These are phyloP conservation scores for Pharus latifolius DNA, from an alignment of 176 grass and related monocot species.

Conservation along the genomic window DNA sequence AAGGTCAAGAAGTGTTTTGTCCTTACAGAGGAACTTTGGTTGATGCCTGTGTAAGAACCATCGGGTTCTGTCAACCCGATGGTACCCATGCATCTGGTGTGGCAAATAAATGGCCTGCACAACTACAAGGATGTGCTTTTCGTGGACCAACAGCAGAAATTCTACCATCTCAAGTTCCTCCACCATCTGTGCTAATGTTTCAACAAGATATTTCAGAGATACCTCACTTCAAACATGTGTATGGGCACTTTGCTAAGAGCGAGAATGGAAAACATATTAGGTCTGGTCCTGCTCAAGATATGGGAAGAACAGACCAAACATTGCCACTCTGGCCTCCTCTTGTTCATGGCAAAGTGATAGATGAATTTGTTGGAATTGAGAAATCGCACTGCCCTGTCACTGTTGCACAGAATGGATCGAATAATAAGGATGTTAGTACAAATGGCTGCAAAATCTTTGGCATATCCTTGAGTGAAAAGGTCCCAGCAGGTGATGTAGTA, in stretches of 20 bases:
- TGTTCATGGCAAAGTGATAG: constrained; percentile 16
- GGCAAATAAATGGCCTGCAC: constrained; percentile 33
- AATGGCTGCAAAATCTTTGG: constrained; percentile 66
- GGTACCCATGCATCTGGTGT: constrained; percentile 9
- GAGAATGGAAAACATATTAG: constrained; percentile 14
- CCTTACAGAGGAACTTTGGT: constrained; percentile 28
- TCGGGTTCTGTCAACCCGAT: constrained; percentile 24
- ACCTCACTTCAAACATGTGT: constrained; percentile 4
- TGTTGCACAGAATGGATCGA: constrained; percentile 18
- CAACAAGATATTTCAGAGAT: constrained; percentile 18
- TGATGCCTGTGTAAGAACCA: constrained; percentile 25
- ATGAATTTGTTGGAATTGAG: constrained; percentile 8
- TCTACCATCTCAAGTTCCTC: constrained; percentile 32
- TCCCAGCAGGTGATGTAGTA: constrained; percentile 20
- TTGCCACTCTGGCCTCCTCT: constrained; percentile 34
- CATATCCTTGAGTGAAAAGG: constrained; percentile 46
- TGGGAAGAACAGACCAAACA: constrained; percentile 23
- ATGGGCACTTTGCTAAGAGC: constrained; percentile 8
- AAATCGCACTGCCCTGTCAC: constrained; percentile 18
- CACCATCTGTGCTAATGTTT: constrained; percentile 58
- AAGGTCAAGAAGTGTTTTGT: constrained; percentile 85
- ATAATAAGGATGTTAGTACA: constrained; percentile 9
- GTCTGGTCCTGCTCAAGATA: neutral
- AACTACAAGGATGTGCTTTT: constrained; percentile 22
- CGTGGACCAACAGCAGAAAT: constrained; percentile 8